A percentile compares a stretch with the other conserved stretches of the same genome.
Conservation (phyloP, 139 green algal genomes). For the Chlorokybus atmophyticus region DNA sequence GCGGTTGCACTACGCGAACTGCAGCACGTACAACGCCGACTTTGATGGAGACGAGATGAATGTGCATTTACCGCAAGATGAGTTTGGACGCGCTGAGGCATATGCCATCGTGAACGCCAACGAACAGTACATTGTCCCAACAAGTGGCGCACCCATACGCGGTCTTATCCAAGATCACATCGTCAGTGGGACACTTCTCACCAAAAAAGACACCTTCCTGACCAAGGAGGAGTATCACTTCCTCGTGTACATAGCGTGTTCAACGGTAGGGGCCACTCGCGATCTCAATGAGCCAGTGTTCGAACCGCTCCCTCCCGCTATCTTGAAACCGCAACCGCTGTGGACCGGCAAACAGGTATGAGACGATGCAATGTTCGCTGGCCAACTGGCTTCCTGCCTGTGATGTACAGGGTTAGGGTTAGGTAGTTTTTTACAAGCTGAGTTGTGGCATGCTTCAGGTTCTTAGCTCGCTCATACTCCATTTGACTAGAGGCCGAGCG, state of each 20-base stretch:
- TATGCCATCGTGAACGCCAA: slow-evolving; percentile 86
- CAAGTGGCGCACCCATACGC: slow-evolving; percentile 79
- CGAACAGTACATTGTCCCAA: slow-evolving; percentile 90
- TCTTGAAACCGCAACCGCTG: slow-evolving; percentile 60
- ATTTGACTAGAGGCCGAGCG: slow-evolving; percentile 55
- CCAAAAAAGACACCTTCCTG: slow-evolving; percentile 72
- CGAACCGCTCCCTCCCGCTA: slow-evolving; percentile 34
- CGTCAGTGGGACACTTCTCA: slow-evolving; percentile 60
- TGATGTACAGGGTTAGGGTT: too few relatives aligned
- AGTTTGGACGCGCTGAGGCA: slow-evolving; percentile 74
- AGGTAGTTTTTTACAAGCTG: too few relatives aligned
- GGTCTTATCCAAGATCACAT: slow-evolving; percentile 97
- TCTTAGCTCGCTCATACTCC: slow-evolving; percentile 53
- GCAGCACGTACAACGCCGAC: slow-evolving; percentile 60
- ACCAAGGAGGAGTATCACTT: slow-evolving; percentile 54
- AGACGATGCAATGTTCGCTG: too few relatives aligned
- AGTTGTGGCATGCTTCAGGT: too few relatives aligned
- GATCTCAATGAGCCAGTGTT: background rate
- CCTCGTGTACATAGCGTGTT: slow-evolving; percentile 38
- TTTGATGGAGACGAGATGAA: slow-evolving; percentile 99
- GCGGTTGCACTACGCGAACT: slow-evolving; percentile 98
- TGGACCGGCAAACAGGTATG: slow-evolving; percentile 96
- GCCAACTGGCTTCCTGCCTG: too few relatives aligned
- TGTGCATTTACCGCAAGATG: slow-evolving; percentile 91
- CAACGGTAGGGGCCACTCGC: background rate